Evolutionary conservation across 1,284 basidiomycete genomes (phyloP).

Genomic region (Vanrija pseudolonga): DNA sequence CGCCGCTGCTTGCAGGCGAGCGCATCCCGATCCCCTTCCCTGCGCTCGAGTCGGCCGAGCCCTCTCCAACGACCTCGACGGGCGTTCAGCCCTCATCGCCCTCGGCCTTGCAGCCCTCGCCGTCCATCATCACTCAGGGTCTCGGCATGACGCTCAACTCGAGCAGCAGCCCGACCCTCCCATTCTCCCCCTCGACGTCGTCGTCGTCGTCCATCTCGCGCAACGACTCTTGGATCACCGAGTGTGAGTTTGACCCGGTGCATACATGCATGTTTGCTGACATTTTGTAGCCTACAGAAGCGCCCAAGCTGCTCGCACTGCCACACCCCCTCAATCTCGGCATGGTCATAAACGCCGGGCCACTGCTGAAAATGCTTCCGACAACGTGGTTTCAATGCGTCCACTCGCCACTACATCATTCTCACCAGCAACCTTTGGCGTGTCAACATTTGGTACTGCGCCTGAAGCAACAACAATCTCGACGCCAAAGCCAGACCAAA

Average conservation of each 20-base stretch:
- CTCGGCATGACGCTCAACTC: not conserved
- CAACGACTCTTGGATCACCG: slow-evolving; percentile 19
- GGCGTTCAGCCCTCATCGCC: not conserved
- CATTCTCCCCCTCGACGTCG: not conserved
- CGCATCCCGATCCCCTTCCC: not conserved
- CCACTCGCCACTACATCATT: not conserved
- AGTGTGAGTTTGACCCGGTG: slow-evolving; percentile 10
- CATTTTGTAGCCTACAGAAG: slow-evolving; percentile 7
- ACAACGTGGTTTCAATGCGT: no score
- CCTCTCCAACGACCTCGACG: not conserved
- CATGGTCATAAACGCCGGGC: slow-evolving; percentile 11
- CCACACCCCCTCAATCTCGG: slow-evolving; percentile 7
- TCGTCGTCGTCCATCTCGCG: not conserved
- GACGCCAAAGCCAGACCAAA: not conserved
- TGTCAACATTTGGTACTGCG: not conserved
- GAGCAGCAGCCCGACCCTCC: not conserved
- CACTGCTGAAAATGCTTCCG: no score
- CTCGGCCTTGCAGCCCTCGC: not conserved
- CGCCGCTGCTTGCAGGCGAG: slow-evolving; percentile 13
- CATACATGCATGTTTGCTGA: slow-evolving; percentile 5
- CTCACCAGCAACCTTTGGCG: slow-evolving; percentile 13
- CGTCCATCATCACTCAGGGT: not conserved
- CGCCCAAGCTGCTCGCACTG: slow-evolving; percentile 1
- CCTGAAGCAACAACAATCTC: not conserved
- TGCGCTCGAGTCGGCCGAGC: not conserved